Base-by-base conservation (phyloP, 352 stramenopile species). In the Bremia lactucae region DNA sequence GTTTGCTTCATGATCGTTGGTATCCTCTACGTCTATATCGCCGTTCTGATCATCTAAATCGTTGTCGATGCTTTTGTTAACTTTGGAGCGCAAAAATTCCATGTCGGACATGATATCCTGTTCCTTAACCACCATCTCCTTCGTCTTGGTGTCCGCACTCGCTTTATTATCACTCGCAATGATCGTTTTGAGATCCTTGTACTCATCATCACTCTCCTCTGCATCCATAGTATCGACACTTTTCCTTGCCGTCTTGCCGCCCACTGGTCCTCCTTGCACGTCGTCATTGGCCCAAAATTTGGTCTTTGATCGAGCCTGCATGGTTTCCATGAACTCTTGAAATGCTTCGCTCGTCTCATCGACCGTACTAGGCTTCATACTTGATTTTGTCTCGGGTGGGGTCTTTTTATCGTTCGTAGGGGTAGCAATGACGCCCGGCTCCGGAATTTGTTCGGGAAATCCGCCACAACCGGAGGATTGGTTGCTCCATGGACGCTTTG, bases 61-160 rank as follows among this genome's bases (percentile, higher is more conserved):
- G 48, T 94, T 67, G 16, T 82, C 59, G 20, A 97, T 85, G 21
- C 81, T 89, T 39, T 95, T 84, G 68, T 92, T 96, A 24, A 96
- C 71, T 46, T 97, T 96, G 16, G 87, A 96, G 36, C 87, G 76
- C 39, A 97, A 68, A 61, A 97, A 97, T 44, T 96, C 88, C 54
- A 97, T 76, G 54, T 97, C 90, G 33, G 82, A 94, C 57, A 94
- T 68, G 14, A 36, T 42, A 38, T 67, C 62, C 18, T 23, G 34
- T 14, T 33, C 53, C 16, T 55, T 51, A 26, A 24, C 52, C 22
- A 49, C 49, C 47, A 62, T 52, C 13, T 33, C 23, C 14, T 11
- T 45, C 34, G 62, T 56, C 13, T 60, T 47, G 19, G 75, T 42
- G 15, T 55, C 43, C 5, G 56, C 39, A 1, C 66, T 36, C 4